Conservation (phyloP, 192 early-diverging fungal genomes). For the Coemansia asiatica region DNA sequence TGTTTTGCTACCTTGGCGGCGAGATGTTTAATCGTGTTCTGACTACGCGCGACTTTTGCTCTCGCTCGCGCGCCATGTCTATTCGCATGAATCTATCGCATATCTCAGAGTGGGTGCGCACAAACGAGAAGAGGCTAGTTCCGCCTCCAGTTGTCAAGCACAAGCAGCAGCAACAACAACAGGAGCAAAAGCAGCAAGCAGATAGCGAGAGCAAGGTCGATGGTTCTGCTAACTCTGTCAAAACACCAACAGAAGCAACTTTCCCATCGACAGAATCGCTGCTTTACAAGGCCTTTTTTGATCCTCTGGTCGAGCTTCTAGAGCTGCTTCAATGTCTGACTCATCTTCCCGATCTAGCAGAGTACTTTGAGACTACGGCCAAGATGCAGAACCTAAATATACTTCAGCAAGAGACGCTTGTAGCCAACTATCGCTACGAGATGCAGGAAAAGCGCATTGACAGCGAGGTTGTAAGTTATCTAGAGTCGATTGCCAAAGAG, state of each 20-base stretch:
- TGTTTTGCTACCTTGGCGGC: constrained; percentile 74
- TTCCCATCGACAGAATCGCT: constrained; percentile 20
- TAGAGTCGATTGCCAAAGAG: constrained; percentile 71
- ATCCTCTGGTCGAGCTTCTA: constrained; percentile 75
- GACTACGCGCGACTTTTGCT: constrained; percentile 68
- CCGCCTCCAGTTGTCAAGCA: constrained; percentile 23
- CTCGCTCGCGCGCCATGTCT: constrained; percentile 79
- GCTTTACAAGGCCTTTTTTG: constrained; percentile 40
- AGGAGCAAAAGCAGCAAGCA: background rate
- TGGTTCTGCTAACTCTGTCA: background rate
- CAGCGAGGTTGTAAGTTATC: constrained; percentile 74
- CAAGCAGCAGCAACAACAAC: no score
- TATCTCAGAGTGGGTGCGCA: constrained; percentile 83
- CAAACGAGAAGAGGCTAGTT: constrained; percentile 51
- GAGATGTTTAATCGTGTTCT: constrained; percentile 88
- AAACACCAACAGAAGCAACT: background rate
- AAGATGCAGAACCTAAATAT: constrained; percentile 69
- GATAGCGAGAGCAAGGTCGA: constrained; percentile 5
- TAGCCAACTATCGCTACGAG: constrained; percentile 85
- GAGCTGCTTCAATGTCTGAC: constrained; percentile 82
- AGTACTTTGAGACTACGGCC: constrained; percentile 72
- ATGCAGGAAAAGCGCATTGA: constrained; percentile 73
- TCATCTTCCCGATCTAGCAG: constrained; percentile 67
- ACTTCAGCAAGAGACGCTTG: constrained; percentile 69
- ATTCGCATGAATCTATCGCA: constrained; percentile 80